Conservation (phyloP, 2,329 filamentous ascomycete genomes). For the Albophoma yamanashiensis region DNA sequence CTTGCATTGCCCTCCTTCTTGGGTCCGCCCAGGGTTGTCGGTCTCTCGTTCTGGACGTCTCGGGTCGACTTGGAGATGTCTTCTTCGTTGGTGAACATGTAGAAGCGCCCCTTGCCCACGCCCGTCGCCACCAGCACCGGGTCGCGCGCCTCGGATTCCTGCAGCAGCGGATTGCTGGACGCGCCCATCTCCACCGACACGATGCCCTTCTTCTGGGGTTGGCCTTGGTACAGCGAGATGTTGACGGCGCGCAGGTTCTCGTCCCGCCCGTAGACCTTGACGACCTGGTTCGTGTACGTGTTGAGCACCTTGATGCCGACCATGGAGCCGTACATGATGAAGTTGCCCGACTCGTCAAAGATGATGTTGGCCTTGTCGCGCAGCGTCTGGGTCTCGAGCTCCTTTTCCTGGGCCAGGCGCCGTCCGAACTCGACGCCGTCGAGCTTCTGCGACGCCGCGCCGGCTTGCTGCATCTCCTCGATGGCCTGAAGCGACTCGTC, state of each 20-base stretch:
- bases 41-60: slow-evolving; percentile 93
- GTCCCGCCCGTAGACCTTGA: slow-evolving; percentile 83
- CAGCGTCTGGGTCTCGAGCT: slow-evolving; percentile 62
- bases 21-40: slow-evolving; percentile 45
- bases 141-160: slow-evolving; percentile 83
- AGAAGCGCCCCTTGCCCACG: slow-evolving; percentile 83
- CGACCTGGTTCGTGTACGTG: slow-evolving; percentile 84
- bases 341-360: slow-evolving; percentile 94
- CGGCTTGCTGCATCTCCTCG: slow-evolving; percentile 93
- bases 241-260: slow-evolving; percentile 79
- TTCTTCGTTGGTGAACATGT: slow-evolving; percentile 92
- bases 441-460: slow-evolving; percentile 67
- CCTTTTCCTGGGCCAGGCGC: slow-evolving; percentile 73
- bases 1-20: slow-evolving; percentile 44
- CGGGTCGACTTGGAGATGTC: slow-evolving; percentile 74
- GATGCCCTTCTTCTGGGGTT: slow-evolving; percentile 85
- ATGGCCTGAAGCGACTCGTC: slow-evolving; percentile 87
- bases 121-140: slow-evolving; percentile 81
- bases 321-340: slow-evolving; percentile 88
- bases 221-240: slow-evolving; percentile 83
- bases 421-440: slow-evolving; percentile 90
- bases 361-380: slow-evolving; percentile 71
- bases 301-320: slow-evolving; percentile 92
- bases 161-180: slow-evolving; percentile 81
- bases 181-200: slow-evolving; percentile 97